These are phyloP conservation scores for Calendula officinalis DNA, from an alignment of 129 eudicot genomes.

Conservation along the genomic window DNA sequence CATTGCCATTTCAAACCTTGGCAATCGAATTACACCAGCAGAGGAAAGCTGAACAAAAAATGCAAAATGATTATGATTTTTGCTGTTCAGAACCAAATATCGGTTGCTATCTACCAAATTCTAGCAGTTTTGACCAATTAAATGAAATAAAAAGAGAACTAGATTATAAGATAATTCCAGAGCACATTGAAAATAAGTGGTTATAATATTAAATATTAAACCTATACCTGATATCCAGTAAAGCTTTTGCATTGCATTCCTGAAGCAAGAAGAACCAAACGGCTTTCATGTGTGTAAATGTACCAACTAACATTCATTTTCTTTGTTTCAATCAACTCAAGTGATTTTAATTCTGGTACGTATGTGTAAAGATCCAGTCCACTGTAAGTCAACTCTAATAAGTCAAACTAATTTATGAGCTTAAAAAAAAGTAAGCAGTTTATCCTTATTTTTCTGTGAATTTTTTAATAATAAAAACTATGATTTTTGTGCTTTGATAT, in stretches of 20 bases:
- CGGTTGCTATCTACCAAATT: background rate
- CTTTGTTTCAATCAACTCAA: slow-evolving; percentile 73
- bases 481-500: no score
- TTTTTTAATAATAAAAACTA: no score
- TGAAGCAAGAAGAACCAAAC: slow-evolving; percentile 93
- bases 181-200: background rate
- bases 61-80: no score
- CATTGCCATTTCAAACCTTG: slow-evolving; percentile 95
- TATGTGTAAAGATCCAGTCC: slow-evolving; percentile 76
- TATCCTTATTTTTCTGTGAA: no score
- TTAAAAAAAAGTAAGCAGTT: no score
- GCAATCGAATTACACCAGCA: slow-evolving; percentile 81
- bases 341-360: slow-evolving; percentile 49
- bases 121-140: background rate
- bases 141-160: background rate
- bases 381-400: slow-evolving; percentile 45
- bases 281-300: slow-evolving; percentile 92
- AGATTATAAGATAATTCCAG: background rate
- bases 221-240: slow-evolving; percentile 86
- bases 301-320: slow-evolving; percentile 86
- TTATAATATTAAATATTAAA: background rate
- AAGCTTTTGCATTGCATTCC: slow-evolving; percentile 97
- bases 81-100: slow-evolving; percentile 5
- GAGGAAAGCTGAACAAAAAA: slow-evolving; percentile 61
- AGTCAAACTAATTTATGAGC: slow-evolving; percentile 20